Conservation (phyloP, 345 rosid genomes). For the Balakata baccata region DNA sequence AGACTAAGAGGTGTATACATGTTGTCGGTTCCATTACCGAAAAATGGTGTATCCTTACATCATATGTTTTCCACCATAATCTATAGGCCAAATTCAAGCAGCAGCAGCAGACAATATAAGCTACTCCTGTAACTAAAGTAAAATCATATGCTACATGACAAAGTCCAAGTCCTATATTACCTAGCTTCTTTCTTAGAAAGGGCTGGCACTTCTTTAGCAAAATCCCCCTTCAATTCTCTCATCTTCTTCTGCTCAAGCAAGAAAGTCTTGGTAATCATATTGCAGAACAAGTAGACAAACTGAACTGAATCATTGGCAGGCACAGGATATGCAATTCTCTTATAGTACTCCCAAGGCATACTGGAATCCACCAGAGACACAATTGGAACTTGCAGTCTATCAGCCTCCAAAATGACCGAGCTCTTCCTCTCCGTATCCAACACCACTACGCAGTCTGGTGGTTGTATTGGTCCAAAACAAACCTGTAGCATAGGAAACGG, state of each 20-base stretch:
- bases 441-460: conserved; percentile 90
- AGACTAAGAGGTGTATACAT: neutral
- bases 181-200: conserved; percentile 20
- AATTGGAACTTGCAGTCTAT: conserved; percentile 73
- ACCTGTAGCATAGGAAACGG: conserved; percentile 29
- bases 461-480: conserved; percentile 69
- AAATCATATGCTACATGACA: neutral
- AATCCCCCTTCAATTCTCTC: conserved; percentile 18
- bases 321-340: conserved; percentile 78
- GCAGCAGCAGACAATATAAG: neutral
- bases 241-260: conserved; percentile 69
- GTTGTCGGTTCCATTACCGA: neutral
- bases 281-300: conserved; percentile 91
- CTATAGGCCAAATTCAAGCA: neutral
- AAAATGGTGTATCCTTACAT: neutral
- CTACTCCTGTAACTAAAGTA: neutral
- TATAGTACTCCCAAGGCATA: conserved; percentile 71
- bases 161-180: neutral
- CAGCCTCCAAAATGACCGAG: conserved; percentile 77
- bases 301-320: conserved; percentile 91
- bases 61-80: neutral
- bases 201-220: conserved; percentile 16
- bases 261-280: conserved; percentile 84
- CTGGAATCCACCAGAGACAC: conserved; percentile 84
- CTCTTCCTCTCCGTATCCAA: conserved; percentile 83